Percentiles rank a stretch among this genome's conserved stretches.
Conservation (phyloP, 768 basidiomycete species). For the Strobilomyces echinocephalus region DNA sequence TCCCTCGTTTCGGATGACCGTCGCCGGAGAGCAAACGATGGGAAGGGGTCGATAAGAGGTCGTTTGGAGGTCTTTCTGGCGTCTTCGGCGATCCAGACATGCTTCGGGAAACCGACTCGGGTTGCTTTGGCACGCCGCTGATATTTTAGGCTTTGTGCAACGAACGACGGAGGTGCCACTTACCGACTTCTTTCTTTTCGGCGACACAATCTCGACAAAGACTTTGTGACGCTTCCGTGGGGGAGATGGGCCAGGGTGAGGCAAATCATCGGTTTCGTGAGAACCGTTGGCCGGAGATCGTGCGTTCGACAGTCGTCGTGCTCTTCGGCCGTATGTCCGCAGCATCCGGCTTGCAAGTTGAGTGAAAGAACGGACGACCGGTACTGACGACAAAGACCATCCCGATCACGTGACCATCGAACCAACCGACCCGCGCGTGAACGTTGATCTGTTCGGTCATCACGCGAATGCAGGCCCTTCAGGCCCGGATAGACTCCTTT, state of each 20-base stretch:
- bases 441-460: no score
- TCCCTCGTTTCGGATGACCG: conserved; percentile 34
- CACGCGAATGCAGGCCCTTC: conserved; percentile 44
- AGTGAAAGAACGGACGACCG: no score
- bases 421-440: no score
- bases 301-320: conserved; percentile 10
- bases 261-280: background rate
- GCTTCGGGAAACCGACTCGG: background rate
- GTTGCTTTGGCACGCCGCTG: background rate
- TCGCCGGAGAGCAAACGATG: conserved; percentile 19
- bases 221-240: conserved; percentile 32
- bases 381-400: background rate
- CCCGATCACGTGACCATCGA: background rate
- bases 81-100: conserved; percentile 4
- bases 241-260: conserved; percentile 2
- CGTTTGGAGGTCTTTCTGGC: conserved; percentile 27
- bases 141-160: background rate
- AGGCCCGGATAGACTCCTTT: conserved; percentile 66
- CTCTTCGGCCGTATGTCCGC: conserved; percentile 34
- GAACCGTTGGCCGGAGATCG: background rate
- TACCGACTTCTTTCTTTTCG: background rate
- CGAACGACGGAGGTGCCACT: background rate
- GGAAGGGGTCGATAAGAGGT: conserved; percentile 32
- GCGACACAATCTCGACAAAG: conserved; percentile 27
- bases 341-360: conserved; percentile 22